These are phyloP conservation scores for Pyrenula aspistea DNA, from an alignment of 495 filamentous ascomycete genomes.

Conservation along the genomic window DNA sequence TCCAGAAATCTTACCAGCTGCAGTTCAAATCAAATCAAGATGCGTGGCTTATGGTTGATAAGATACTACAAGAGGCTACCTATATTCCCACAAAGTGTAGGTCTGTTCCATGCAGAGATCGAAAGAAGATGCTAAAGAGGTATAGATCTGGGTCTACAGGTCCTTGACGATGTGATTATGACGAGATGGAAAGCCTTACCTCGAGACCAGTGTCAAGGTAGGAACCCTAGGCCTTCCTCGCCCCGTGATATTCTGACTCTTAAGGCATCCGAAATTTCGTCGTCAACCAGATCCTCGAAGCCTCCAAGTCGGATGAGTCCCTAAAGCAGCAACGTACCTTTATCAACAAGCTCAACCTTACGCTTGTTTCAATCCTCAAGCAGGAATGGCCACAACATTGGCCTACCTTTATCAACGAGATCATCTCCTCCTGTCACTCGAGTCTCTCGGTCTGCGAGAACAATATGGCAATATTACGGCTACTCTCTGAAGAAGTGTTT, in stretches of 20 bases:
- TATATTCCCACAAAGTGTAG: conserved; percentile 95
- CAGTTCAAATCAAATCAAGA: conserved; percentile 99
- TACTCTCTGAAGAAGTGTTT: conserved; percentile 96
- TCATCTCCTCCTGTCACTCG: conserved; percentile 87
- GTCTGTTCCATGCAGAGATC: conserved; percentile 25
- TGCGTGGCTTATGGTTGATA: conserved; percentile 92
- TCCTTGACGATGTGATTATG: conserved; percentile 96
- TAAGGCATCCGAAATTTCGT: conserved; percentile 96
- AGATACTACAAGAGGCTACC: conserved; percentile 79
- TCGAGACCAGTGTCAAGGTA: conserved; percentile 87
- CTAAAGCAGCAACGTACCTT: conserved; percentile 71
- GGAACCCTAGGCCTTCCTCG: conserved; percentile 5
- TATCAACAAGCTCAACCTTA: conserved; percentile 94
- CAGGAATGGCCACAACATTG: conserved; percentile 99
- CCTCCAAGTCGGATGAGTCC: conserved; percentile 76
- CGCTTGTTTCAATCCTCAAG: conserved; percentile 93
- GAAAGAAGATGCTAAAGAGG: conserved; percentile 29
- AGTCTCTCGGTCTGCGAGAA: conserved; percentile 97
- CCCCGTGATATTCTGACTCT: not conserved
- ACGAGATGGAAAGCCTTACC: conserved; percentile 97
- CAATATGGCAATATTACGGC: conserved; percentile 95
- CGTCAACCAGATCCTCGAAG: conserved; percentile 92
- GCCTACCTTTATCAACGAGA: conserved; percentile 99
- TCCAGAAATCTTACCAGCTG: not conserved
- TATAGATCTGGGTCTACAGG: conserved; percentile 82